Base-by-base conservation (phyloP, 2,329 filamentous ascomycete species). In the Fusarium mundagurra region DNA sequence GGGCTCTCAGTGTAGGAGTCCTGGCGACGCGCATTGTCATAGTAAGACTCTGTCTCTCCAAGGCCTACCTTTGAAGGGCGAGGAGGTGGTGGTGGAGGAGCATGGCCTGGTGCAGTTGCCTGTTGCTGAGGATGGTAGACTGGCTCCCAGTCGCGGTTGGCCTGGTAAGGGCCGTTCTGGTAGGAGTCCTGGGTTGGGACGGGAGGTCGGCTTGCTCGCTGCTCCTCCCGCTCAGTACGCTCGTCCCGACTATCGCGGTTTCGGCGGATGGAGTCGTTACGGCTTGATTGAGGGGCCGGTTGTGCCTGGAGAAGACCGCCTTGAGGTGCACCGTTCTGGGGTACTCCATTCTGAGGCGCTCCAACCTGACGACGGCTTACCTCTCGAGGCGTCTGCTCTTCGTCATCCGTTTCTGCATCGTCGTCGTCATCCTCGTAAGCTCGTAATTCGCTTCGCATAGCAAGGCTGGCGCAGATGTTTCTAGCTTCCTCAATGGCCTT, bases 391-490 rank as follows among this genome's bases (percentile, higher is more conserved):
- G 59, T 11, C n/a, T 72, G 71, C 7, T 75, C 78, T 11, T 83
- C 82, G 2, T 82, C 80, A 18, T 83, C 82, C 7, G 78, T 80
- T 2, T 64, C 73, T 4, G 64, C 71, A 3, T 81, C 81, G 1
- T 82, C 81, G 1, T 82, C 80, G 20, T 84, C 83, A 43, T 84
- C 83, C 1, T 82, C 81, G 43, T 81, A 83, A 2, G 79, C 80
- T 11, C 86, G 81, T 24, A 88, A 73, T 68, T 88, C 86, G 72
- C 87, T 88, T 44, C 87, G 82, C 86, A 88, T 88, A 13, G 87
- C 86, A 22, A 88, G 80, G 64, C 82, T 83, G 47, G 86, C 86
- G 69, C 86, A 88, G 29, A 87, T 84, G 55, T 83, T 84, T 60
- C 84, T 84, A 34, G 86, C 86, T 69, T 88, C 86, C 47, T 87